Evolutionary conservation across 805 yeast species (phyloP), one percentile per base, ranked within the genome.

Genomic region (Schizosaccharomyces lindneri): DNA sequence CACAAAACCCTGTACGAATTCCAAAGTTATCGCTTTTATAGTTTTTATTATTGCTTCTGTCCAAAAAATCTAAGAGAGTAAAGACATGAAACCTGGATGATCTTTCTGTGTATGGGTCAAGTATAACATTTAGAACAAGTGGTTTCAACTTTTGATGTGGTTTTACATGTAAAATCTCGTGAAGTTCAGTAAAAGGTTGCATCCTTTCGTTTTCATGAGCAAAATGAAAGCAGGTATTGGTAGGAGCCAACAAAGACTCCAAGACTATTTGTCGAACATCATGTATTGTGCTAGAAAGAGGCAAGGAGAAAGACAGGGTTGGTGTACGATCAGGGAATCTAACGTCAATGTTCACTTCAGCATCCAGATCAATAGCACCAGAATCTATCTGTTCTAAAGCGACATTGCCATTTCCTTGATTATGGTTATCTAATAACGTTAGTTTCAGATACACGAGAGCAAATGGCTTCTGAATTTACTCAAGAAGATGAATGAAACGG

Each of bases 21-120:
- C 48, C 48, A 43, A 19, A 19, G 4, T 17, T 31, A 31, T 31
- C 32, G 21, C 21, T 17, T 43, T 43, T 17, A 9, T 17, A 15
- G 7, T 55, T 17, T 17, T 17, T 17, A 21, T 17, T 17, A 21
- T 17, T n/a, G 59, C n/a, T 55, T 55, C 27, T 21, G 59, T 17
- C 59, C 24, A 55, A 27, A 17, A 29, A 55, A 27, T 82, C 87
- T 69, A 94, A 79, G 60, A 82, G 78, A 63, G 79, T 79, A 60
- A 73, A 69, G 55, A 87, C 69, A 70, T 87, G 95, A 32, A 78
- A 79, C 64, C 80, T 73, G 36, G 85, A 82, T 39, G 77, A 73
- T 55, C 77, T 74, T 68, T 79, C 82, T 63, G 77, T 81, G 73
- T 86, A 86, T 0, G 82, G 74, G 61, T 75, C 77, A 62, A 79